A percentile compares a stretch with the other conserved stretches of the same genome.
Conservation (phyloP, 345 rosid species). For the Eucalyptus tenuipes region DNA sequence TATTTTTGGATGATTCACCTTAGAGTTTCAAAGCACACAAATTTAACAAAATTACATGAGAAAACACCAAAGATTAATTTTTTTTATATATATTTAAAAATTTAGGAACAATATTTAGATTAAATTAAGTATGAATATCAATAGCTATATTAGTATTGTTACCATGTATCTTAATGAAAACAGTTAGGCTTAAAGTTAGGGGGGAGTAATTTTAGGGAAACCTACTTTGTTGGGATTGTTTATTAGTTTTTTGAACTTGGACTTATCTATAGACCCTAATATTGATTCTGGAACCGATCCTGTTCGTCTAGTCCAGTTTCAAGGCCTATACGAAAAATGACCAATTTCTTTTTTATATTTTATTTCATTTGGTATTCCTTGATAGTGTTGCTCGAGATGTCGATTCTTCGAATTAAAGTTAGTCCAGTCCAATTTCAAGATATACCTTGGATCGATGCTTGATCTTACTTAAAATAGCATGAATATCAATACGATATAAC, state of each 20-base stretch:
- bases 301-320: fast-evolving
- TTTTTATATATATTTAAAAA: too few species aligned
- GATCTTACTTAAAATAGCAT: neutral
- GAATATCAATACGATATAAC: neutral
- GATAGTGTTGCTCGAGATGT: neutral
- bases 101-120: neutral
- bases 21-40: too few species aligned
- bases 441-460: neutral
- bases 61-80: too few species aligned
- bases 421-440: neutral
- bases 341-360: neutral
- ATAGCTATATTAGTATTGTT: too few species aligned
- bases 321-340: fast-evolving
- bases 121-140: neutral
- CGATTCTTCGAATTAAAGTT: neutral
- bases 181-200: neutral
- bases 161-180: neutral
- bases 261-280: neutral
- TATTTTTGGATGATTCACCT: too few species aligned
- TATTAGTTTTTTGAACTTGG: neutral
- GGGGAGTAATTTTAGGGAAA: neutral
- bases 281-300: too few species aligned
- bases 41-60: too few species aligned
- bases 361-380: too few species aligned
- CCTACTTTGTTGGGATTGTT: neutral